phyloP scores from a whole-genome alignment of 176 grass and related monocot species.

The Oryza officinalis region DNA sequence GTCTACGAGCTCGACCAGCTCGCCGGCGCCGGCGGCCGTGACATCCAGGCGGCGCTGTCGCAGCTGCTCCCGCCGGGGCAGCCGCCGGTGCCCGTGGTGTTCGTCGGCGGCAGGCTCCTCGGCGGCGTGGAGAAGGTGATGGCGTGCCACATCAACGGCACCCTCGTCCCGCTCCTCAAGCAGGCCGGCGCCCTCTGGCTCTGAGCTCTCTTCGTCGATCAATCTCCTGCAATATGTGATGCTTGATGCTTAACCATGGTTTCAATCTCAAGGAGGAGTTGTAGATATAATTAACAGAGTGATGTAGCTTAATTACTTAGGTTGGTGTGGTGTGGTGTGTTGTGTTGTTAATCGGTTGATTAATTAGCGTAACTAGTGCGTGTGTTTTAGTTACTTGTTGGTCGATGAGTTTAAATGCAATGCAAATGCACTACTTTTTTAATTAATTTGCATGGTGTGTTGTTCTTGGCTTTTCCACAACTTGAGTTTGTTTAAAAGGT shows the following conservation, averaged over 20 bases:
- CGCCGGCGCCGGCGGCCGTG: conserved; percentile 21
- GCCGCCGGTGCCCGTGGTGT: conserved; percentile 70
- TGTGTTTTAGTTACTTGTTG: no score
- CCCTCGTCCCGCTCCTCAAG: conserved; percentile 96
- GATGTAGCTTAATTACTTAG: neutral
- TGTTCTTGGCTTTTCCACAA: neutral
- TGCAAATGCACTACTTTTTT: no score
- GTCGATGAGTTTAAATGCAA: no score
- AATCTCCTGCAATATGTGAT: neutral
- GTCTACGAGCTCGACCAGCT: conserved; percentile 91
- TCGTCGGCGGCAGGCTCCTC: conserved; percentile 84
- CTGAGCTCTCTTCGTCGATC: neutral
- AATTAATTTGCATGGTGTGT: no score
- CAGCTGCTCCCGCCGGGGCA: conserved; percentile 49
- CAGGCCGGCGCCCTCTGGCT: conserved; percentile 99
- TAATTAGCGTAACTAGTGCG: neutral
- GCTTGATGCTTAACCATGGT: neutral
- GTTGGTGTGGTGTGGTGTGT: neutral
- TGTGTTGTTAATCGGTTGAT: neutral
- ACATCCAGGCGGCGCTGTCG: conserved; percentile 76
- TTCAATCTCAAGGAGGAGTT: neutral
- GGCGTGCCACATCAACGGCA: conserved; percentile 97
- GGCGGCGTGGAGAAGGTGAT: conserved; percentile 94
- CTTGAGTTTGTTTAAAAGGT: no score
- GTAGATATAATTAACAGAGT: conserved; percentile 43